Percentiles rank a stretch among this genome's conserved stretches.
Evolutionary conservation across 768 basidiomycete species (phyloP).

Genomic region (Lentinula lateritia): DNA sequence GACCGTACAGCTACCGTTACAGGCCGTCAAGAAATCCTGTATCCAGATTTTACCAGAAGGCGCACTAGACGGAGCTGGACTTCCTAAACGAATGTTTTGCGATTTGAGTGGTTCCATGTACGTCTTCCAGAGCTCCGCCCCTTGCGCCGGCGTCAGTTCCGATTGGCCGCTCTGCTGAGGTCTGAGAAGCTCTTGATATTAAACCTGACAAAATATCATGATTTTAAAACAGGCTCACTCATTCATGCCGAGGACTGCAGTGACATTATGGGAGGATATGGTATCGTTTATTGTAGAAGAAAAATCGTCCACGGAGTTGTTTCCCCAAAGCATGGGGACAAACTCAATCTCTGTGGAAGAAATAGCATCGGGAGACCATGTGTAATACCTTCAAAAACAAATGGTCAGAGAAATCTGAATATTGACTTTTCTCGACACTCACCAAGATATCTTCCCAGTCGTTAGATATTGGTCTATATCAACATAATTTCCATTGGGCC

Average conservation of each 20-base stretch:
- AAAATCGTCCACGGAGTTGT: slow-evolving; percentile 31
- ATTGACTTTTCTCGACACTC: slow-evolving; percentile 4
- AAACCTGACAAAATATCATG: neutral
- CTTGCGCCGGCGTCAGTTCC: slow-evolving; percentile 42
- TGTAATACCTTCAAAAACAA: slow-evolving; percentile 38
- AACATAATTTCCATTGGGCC: slow-evolving; percentile 38
- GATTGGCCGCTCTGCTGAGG: slow-evolving; percentile 39
- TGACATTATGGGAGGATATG: slow-evolving; percentile 29
- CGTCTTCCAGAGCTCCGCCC: slow-evolving; percentile 44
- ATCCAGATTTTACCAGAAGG: slow-evolving; percentile 52
- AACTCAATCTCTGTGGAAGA: slow-evolving; percentile 38
- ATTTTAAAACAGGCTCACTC: slow-evolving; percentile 35
- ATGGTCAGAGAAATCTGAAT: neutral
- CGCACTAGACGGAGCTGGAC: slow-evolving; percentile 47
- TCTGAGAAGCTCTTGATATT: slow-evolving; percentile 2
- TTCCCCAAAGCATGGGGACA: slow-evolving; percentile 55
- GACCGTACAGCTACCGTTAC: slow-evolving; percentile 44
- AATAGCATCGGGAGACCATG: slow-evolving; percentile 35
- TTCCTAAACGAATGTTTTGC: slow-evolving; percentile 42
- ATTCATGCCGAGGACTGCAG: slow-evolving; percentile 47
- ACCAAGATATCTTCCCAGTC: slow-evolving; percentile 50
- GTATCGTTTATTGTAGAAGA: slow-evolving; percentile 34
- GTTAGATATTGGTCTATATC: slow-evolving; percentile 36
- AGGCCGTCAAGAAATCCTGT: slow-evolving; percentile 43
- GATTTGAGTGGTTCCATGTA: slow-evolving; percentile 46